phyloP scores from a whole-genome alignment of 768 basidiomycete genomes.

The Astraeus odoratus region DNA sequence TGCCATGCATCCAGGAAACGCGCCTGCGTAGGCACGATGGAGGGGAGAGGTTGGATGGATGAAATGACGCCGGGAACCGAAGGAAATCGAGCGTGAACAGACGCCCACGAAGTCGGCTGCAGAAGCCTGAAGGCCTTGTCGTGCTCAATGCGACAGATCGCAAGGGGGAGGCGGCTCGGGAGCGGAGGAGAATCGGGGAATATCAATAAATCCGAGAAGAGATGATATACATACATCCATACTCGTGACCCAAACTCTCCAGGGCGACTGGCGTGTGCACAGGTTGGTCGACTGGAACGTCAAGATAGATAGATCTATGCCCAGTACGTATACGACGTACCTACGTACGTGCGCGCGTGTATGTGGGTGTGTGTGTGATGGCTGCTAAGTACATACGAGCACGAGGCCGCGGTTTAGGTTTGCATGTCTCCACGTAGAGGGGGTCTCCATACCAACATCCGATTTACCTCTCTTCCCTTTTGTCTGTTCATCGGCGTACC shows the following conservation, averaged over 20 bases:
- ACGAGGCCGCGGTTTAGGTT: no score
- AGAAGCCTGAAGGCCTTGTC: conserved; percentile 25
- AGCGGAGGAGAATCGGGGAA: background rate
- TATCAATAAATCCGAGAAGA: background rate
- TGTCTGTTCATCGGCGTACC: no score
- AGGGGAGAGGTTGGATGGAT: conserved; percentile 5
- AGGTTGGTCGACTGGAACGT: background rate
- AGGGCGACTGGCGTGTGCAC: background rate
- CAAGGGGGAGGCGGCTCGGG: conserved; percentile 1
- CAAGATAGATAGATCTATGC: no score
- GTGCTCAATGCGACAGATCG: conserved; percentile 14
- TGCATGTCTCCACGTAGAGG: no score
- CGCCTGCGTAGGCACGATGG: conserved; percentile 1
- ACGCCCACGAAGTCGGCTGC: conserved; percentile 15
- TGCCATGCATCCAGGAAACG: conserved; percentile 30
- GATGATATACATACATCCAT: no score
- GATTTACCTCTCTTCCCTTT: no score
- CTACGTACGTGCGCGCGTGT: no score
- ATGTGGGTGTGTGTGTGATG: no score
- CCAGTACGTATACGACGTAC: no score
- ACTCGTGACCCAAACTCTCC: no score
- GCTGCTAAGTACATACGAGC: no score
- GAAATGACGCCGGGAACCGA: conserved; percentile 6
- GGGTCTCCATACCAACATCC: no score
- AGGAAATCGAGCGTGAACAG: conserved; percentile 12